Conservation (phyloP, 768 basidiomycete genomes). For the Leucosporidium yakuticum region DNA sequence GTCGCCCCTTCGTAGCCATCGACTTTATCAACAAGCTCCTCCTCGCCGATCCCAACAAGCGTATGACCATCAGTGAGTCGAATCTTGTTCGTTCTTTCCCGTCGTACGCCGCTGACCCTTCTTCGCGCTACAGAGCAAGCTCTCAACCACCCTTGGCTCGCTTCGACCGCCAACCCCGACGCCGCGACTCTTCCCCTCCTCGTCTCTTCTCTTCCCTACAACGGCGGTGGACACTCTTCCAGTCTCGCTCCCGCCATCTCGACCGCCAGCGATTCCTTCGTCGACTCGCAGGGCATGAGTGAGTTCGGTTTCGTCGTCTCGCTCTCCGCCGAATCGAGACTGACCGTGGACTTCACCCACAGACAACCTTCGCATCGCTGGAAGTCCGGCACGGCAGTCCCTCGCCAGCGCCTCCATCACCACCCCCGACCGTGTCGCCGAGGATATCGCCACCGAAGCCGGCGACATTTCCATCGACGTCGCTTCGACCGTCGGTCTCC, state of each 20-base stretch:
- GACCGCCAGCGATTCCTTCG: constrained; percentile 10
- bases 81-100: no score
- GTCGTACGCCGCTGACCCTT: no score
- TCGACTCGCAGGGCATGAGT: constrained; percentile 30
- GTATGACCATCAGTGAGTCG: constrained; percentile 58
- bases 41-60: constrained; percentile 55
- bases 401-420: background rate
- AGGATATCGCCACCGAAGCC: background rate
- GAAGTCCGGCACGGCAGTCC: background rate
- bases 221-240: background rate
- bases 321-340: background rate
- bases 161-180: background rate
- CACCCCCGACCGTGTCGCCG: constrained; percentile 1
- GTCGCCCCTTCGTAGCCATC: constrained; percentile 47
- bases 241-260: background rate
- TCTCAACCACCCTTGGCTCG: constrained; percentile 71
- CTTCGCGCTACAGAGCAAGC: constrained; percentile 48
- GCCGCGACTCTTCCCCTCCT: background rate
- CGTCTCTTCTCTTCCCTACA: constrained; percentile 13
- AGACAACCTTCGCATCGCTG: constrained; percentile 25
- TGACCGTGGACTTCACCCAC: background rate
- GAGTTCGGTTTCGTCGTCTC: background rate
- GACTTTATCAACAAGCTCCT: constrained; percentile 66
- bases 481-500: background rate
- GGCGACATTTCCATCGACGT: background rate